Percentiles rank a stretch among this genome's conserved stretches.
Conservation (phyloP, 106 monocot species). For the Dioscorea alata region DNA sequence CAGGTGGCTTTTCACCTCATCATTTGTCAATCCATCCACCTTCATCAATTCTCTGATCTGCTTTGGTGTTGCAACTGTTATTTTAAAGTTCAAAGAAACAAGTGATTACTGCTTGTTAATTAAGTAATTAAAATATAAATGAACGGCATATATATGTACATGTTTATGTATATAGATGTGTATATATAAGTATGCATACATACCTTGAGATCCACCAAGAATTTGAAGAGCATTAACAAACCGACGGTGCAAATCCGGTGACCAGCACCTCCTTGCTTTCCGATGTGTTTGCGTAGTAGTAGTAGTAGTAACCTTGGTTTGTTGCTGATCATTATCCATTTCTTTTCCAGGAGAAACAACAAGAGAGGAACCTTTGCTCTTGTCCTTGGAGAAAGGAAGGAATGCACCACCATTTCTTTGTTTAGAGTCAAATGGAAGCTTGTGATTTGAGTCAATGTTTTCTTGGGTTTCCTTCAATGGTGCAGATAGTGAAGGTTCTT, state of each 20-base stretch:
- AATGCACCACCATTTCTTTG: conserved; percentile 59
- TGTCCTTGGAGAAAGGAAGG: conserved; percentile 75
- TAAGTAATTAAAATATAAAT: background rate
- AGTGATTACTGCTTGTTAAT: background rate
- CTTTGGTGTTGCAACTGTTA: conserved; percentile 88
- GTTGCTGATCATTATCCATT: conserved; percentile 7
- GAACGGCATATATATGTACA: background rate
- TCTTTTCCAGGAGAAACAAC: conserved; percentile 27
- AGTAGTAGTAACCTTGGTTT: conserved; percentile 1
- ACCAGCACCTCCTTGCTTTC: conserved; percentile 91
- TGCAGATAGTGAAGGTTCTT: background rate
- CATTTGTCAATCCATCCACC: conserved; percentile 95
- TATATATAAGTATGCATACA: background rate
- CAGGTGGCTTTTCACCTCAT: conserved; percentile 97
- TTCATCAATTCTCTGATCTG: conserved; percentile 97
- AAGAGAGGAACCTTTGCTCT: conserved; percentile 10
- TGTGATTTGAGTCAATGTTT: conserved; percentile 8
- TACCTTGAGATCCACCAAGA: conserved; percentile 89
- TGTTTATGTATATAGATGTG: background rate
- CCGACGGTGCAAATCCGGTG: conserved; percentile 93
- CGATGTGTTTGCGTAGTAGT: conserved; percentile 26
- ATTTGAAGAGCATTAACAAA: conserved; percentile 94
- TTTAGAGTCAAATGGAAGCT: conserved; percentile 24
- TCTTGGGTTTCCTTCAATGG: conserved; percentile 8
- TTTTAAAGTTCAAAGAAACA: no score